Base-by-base conservation (phyloP, 2,329 filamentous ascomycete genomes). In the Metarhizium humberi region DNA sequence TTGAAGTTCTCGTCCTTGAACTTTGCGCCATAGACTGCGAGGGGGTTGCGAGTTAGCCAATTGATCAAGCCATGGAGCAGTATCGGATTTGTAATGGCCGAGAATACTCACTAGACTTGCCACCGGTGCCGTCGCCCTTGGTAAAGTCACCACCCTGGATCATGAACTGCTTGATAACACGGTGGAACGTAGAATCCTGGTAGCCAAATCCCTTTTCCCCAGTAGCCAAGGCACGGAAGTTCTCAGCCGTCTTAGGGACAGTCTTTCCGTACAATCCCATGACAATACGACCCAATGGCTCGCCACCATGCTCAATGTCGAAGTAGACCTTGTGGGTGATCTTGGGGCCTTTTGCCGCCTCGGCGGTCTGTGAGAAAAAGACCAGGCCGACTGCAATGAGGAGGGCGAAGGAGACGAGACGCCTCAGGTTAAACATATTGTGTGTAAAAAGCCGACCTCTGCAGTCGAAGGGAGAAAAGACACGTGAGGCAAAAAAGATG, bases 281-380 rank as follows among this genome's bases (percentile, higher is more conserved):
- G 62, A 90, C 85, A 63, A 95, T 79, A 59, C 87, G 84, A 58
- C 90, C 90, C 46, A 92, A 68, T 50, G 79, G 70, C 73, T 90
- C 78, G 60, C 89, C 89, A 66, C 86, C 90, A 67, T 90, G 85
- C 66, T 79, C 75, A 62, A 95, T 85, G 73, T 94, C 89, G 72
- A 95, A 92, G 80, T 84, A 94, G 74, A 94, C 90, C 84, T 95
- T 96, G 80, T 89, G 80, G 66, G 92, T 96, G 78, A 96, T 92
- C 84, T 94, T 95, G 60, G 90, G 92, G 50, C 94, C 92, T 78
- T 92, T 90, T 62, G 78, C 78, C 54, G 88, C 88, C 64, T 88
- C 84, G 57, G 82, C 84, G 38, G 83, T 81, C 73, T 90, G 86
- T 63, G 87, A 80, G 69, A 95, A 84, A 76, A 90, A 83, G 63